phyloP scores from a whole-genome alignment of 768 basidiomycete species.

The Auriscalpium orientale region DNA sequence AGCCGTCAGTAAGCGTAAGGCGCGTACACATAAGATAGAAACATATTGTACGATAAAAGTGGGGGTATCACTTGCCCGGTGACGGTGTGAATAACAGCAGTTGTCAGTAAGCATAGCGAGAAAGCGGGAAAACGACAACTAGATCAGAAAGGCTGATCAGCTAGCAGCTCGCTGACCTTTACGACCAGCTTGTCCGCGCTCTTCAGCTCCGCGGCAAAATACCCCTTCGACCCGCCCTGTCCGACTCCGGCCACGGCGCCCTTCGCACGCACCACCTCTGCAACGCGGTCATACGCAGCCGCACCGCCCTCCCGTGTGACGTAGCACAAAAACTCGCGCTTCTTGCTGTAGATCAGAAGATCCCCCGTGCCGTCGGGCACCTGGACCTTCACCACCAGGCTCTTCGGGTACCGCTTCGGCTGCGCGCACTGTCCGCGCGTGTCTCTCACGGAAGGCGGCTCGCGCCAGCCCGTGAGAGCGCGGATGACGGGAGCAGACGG shows the following conservation, averaged over 20 bases:
- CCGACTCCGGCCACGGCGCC: slow-evolving; percentile 27
- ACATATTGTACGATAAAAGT: no score
- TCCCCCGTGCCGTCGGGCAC: slow-evolving; percentile 22
- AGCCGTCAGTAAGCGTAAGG: no score
- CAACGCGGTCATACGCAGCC: slow-evolving; percentile 35
- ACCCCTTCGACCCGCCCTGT: slow-evolving; percentile 32
- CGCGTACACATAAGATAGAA: no score
- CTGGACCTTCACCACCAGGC: slow-evolving; percentile 48
- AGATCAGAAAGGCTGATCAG: slow-evolving; percentile 45
- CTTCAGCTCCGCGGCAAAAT: slow-evolving; percentile 46
- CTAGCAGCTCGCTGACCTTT: slow-evolving; percentile 43
- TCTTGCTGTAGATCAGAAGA: slow-evolving; percentile 45
- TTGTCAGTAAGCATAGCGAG: no score
- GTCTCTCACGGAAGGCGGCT: slow-evolving; percentile 12
- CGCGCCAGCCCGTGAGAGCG: slow-evolving; percentile 20
- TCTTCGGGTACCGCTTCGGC: slow-evolving; percentile 26
- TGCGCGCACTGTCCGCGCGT: slow-evolving; percentile 10
- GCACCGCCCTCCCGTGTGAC: slow-evolving; percentile 26
- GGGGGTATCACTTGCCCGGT: no score
- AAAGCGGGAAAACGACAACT: no score
- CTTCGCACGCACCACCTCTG: slow-evolving; percentile 30
- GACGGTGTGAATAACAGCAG: no score
- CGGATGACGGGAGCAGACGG: slow-evolving; percentile 27
- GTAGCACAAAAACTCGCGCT: slow-evolving; percentile 43
- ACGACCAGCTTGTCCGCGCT: slow-evolving; percentile 40